A percentile compares a stretch with the other conserved stretches of the same genome.
Conservation (phyloP, 495 filamentous ascomycete species). For the Aspergillus funiculosus region DNA sequence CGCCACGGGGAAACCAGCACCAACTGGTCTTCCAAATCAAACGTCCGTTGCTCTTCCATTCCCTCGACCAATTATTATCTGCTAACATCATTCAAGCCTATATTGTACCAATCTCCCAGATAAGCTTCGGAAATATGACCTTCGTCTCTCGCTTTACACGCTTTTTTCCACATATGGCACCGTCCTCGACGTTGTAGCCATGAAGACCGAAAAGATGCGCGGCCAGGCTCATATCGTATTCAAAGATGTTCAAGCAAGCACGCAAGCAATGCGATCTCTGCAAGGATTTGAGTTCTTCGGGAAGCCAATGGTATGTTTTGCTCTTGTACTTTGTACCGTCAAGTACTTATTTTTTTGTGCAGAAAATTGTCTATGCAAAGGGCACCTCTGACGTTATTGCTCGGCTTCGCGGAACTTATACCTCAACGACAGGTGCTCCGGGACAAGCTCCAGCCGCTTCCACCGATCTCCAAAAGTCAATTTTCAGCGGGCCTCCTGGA, state of each 20-base stretch:
- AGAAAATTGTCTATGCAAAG: slow-evolving; percentile 89
- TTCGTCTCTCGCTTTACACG: slow-evolving; percentile 79
- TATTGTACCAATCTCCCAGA: slow-evolving; percentile 81
- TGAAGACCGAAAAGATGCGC: slow-evolving; percentile 85
- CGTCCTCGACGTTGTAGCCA: slow-evolving; percentile 86
- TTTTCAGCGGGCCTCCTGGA: slow-evolving; percentile 65
- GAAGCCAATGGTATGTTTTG: slow-evolving; percentile 66
- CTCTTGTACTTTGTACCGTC: neutral
- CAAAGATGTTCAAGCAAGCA: slow-evolving; percentile 77
- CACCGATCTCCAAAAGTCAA: slow-evolving; percentile 74
- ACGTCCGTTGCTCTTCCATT: slow-evolving; percentile 49
- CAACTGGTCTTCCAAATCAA: slow-evolving; percentile 56
- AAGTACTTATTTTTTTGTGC: slow-evolving; percentile 21
- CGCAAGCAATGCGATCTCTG: slow-evolving; percentile 81
- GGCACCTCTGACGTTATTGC: slow-evolving; percentile 77
- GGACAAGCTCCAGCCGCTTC: slow-evolving; percentile 49
- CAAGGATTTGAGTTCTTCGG: slow-evolving; percentile 87
- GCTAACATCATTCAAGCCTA: slow-evolving; percentile 51
- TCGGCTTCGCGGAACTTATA: slow-evolving; percentile 86
- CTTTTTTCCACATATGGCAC: slow-evolving; percentile 91
- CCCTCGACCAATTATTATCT: neutral
- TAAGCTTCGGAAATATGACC: slow-evolving; percentile 79
- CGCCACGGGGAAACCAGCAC: slow-evolving; percentile 30
- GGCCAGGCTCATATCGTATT: slow-evolving; percentile 93
- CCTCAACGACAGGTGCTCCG: slow-evolving; percentile 48